A percentile compares a stretch with the other conserved stretches of the same genome.
phyloP scores from a whole-genome alignment of 345 rosid species.

The Lepidium sativum region DNA sequence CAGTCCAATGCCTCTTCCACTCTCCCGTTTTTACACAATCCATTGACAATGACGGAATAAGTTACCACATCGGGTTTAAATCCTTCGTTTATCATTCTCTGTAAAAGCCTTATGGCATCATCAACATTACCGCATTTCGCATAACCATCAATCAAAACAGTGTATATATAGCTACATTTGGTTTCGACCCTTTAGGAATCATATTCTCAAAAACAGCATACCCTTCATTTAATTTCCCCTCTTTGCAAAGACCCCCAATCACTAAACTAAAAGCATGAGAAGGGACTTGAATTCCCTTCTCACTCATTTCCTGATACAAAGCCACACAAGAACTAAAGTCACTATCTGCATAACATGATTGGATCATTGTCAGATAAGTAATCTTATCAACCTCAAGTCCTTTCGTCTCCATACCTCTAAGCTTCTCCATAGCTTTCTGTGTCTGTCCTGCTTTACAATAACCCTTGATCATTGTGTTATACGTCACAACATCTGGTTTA shows the following conservation, averaged over 20 bases:
- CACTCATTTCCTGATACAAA: slow-evolving; percentile 79
- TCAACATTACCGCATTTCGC: slow-evolving; percentile 60
- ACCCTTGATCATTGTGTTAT: slow-evolving; percentile 82
- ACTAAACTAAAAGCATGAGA: slow-evolving; percentile 70
- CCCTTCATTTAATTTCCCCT: slow-evolving; percentile 63
- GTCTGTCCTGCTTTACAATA: slow-evolving; percentile 63
- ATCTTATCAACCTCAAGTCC: slow-evolving; percentile 71
- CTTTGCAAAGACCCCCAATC: slow-evolving; percentile 77
- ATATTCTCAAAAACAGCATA: slow-evolving; percentile 57
- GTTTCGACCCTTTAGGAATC: slow-evolving; percentile 45
- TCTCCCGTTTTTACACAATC: slow-evolving; percentile 72
- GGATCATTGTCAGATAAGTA: slow-evolving; percentile 75
- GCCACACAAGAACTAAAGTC: slow-evolving; percentile 58
- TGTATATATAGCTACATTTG: slow-evolving; percentile 75
- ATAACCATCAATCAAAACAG: slow-evolving; percentile 67
- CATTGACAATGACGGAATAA: slow-evolving; percentile 57
- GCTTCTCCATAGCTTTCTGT: slow-evolving; percentile 51
- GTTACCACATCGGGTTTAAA: slow-evolving; percentile 66
- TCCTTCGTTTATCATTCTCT: slow-evolving; percentile 68
- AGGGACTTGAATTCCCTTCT: slow-evolving; percentile 62
- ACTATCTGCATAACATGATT: slow-evolving; percentile 62
- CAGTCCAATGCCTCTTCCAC: slow-evolving; percentile 59
- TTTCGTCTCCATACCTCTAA: slow-evolving; percentile 61
- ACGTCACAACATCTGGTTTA: slow-evolving; percentile 62
- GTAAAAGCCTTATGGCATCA: slow-evolving; percentile 59